Base-by-base conservation (phyloP, 768 basidiomycete genomes). In the Russula earlei region DNA sequence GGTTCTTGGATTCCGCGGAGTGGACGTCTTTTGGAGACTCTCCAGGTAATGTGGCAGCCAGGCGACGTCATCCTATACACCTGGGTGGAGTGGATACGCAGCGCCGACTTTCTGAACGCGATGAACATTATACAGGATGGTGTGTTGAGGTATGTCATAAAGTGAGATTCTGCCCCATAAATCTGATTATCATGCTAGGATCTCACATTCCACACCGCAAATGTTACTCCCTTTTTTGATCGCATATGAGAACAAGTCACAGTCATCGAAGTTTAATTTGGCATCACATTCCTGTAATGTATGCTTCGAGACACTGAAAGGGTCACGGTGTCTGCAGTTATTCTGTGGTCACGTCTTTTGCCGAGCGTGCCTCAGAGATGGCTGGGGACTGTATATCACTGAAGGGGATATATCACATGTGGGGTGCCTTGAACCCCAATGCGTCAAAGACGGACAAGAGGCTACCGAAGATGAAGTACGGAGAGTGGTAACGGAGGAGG, bases 291-390 rank as follows among this genome's bases (percentile, higher is more conserved):
- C 74, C 25, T 95, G 92, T 65, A 74, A 83, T 24, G 81, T 95
- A 48, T 95, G 92, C 67, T 70, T 94, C 4, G 76, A 78, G 34
- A 77, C 79, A 14, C 70, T 81, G 55, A 92, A 90, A 66, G 92
- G 92, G 42, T 75, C 79, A 14, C 79, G 80, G 61, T 92, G 91
- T 66, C 63, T 92, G 15, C 75, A 79, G 59, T 72, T 94, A 47
- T 66, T 72, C 2, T 94, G 91, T 65, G 69, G 70, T 1, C 92
- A 94, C 67, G 77, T 92, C 12, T 94, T 92, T 67, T 95, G 92
- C 67, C 79, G 81, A n/a, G 68, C 77, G 8, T 95, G 92, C 65
- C 68, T 95, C 25, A 74, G 75, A 50, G 84, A 86, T 49, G 93
- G 87, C 66, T 96, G 91, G 91, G 75, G 77, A 42, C 67, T 91